Base-by-base conservation (phyloP, 169 alveolate genomes). In the Theileria orientalis region DNA sequence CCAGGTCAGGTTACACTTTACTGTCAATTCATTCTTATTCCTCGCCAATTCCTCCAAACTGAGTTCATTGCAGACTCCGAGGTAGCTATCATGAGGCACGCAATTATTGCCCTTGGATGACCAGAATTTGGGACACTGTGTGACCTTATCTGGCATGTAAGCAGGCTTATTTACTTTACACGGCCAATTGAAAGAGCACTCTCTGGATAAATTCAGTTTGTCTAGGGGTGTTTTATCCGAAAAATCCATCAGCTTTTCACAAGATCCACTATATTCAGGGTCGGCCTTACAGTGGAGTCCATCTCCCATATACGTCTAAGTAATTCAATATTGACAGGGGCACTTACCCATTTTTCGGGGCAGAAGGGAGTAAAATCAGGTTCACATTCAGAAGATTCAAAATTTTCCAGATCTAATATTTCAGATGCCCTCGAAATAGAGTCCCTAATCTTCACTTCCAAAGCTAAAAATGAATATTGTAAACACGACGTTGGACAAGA, bases 341-440 rank as follows among this genome's bases (percentile, higher is more conserved):
- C 69, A 67, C 2, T 47, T 49, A 74, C 80, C 93, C 93, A 88
- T 72, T 84, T 84, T 30, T 83, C 90, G 16, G 93, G 93, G 32
- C 93, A 88, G 52, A 88, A 74, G 59, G 83, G 80, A 7, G 91
- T 46, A 46, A 75, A 88, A 63, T 88, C 87, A 8, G 80, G 63
- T 35, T 84, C 91, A 70, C 93, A 88, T 25, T 59, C 47, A 25
- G 70, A 86, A 7, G 70, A 79, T 3, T 63, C 80, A 23, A 90
- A 90, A 14, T 70, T 60, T 25, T 74, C 82, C 51, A 88, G 41
- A 0, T 72, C 59, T 33, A 88, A 64, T 11, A 73, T 52, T 32
- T 61, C 70, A 30, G 91, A 62, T 13, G 91, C 93, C 27, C 56
- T 78, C 42, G 5, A 37, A 21, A 88, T 56, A 37, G 89, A 80